phyloP scores from a whole-genome alignment of 768 basidiomycete genomes.

The Hericium rajendrae region DNA sequence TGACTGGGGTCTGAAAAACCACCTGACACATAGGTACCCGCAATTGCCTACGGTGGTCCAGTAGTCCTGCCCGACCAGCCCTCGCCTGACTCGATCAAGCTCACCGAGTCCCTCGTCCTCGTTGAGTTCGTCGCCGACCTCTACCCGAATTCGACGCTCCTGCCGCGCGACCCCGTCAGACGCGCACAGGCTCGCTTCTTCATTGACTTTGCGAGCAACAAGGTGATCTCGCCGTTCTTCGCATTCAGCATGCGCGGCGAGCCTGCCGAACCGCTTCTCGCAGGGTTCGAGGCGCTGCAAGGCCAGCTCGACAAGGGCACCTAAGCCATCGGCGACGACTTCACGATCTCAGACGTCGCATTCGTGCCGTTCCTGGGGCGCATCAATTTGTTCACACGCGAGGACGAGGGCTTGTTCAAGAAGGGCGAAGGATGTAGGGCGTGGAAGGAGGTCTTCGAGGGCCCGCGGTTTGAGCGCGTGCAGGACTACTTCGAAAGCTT shows the following conservation, averaged over 20 bases:
- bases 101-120: constrained; percentile 57
- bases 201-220: constrained; percentile 42
- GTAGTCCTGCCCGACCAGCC: constrained; percentile 43
- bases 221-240: constrained; percentile 30
- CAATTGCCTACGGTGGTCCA: constrained; percentile 54
- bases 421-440: constrained; percentile 37
- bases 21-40: constrained; percentile 37
- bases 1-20: not conserved
- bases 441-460: constrained; percentile 28
- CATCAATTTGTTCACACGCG: constrained; percentile 23
- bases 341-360: constrained; percentile 55
- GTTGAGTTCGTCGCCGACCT: constrained; percentile 61
- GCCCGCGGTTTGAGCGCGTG: constrained; percentile 40
- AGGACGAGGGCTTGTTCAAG: constrained; percentile 43
- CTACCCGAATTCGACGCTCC: constrained; percentile 35
- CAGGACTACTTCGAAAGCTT: constrained; percentile 42
- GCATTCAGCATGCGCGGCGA: constrained; percentile 29
- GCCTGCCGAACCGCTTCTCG: constrained; percentile 32
- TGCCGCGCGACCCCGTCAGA: constrained; percentile 44
- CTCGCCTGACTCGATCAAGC: constrained; percentile 48
- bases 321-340: constrained; percentile 35
- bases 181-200: constrained; percentile 57
- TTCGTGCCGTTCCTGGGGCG: constrained; percentile 55
- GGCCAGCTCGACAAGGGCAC: constrained; percentile 33
- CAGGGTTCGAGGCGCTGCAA: constrained; percentile 39